Evolutionary conservation across 139 green algal species (phyloP).

Genomic region (Haematococcus lacustris): DNA sequence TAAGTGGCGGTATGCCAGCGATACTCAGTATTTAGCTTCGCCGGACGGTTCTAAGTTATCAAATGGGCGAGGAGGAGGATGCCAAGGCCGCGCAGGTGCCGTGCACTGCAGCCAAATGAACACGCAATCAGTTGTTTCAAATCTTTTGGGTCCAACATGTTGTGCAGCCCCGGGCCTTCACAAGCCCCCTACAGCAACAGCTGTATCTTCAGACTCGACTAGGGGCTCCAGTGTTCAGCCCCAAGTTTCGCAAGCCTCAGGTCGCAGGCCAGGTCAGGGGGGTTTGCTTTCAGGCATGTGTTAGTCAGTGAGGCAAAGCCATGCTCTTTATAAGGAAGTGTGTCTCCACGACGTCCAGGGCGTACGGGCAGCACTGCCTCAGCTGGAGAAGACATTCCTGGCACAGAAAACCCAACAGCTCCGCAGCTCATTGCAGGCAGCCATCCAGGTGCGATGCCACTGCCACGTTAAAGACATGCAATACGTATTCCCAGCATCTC

Average conservation of each 20-base stretch:
- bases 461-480: not conserved
- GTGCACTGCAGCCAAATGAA: no score
- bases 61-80: no score
- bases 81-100: no score
- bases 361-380: not conserved
- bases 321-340: not conserved
- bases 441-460: not conserved
- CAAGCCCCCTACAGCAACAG: constrained; percentile 8
- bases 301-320: not conserved
- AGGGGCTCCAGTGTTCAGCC: not conserved
- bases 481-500: not conserved
- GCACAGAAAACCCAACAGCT: constrained; percentile 13
- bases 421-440: constrained; percentile 3
- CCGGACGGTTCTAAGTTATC: no score
- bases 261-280: not conserved
- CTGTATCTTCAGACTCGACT: constrained; percentile 23
- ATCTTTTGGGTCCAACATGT: no score
- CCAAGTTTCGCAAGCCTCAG: constrained; percentile 13
- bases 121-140: no score
- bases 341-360: not conserved
- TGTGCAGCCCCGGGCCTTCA: no score
- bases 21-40: no score
- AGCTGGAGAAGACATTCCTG: constrained; percentile 6
- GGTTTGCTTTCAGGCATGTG: not conserved
- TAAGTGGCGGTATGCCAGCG: no score